Percentiles rank a stretch among this genome's conserved stretches.
Evolutionary conservation across 352 stramenopile genomes (phyloP).

Genomic region (Globisporangium okanoganense): DNA sequence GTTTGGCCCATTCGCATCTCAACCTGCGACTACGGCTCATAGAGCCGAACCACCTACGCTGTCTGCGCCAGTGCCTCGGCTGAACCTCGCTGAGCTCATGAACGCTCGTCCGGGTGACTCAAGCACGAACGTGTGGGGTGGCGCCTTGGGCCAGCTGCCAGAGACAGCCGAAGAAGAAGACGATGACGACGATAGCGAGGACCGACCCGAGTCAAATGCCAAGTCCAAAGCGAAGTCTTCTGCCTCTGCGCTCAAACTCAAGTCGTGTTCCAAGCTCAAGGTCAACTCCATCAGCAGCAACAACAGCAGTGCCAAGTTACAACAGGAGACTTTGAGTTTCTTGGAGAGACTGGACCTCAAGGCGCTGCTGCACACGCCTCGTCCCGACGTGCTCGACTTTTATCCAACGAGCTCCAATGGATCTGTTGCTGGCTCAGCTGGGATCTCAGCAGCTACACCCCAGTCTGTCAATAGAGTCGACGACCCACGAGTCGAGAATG

Average conservation of each 20-base stretch:
- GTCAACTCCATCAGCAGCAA: slow-evolving; percentile 3
- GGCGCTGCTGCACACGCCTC: slow-evolving; percentile 49
- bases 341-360: slow-evolving; percentile 65
- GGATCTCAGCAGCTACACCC: neutral
- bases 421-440: neutral
- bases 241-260: neutral
- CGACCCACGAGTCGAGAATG: slow-evolving; percentile 5
- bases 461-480: neutral
- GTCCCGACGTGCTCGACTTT: slow-evolving; percentile 49
- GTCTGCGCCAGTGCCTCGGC: slow-evolving; percentile 25
- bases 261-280: neutral
- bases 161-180: slow-evolving; percentile 15
- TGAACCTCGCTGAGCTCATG: slow-evolving; percentile 48
- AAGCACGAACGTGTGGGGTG: slow-evolving; percentile 3
- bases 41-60: slow-evolving; percentile 11
- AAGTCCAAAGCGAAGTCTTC: neutral
- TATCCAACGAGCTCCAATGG: slow-evolving; percentile 19
- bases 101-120: slow-evolving; percentile 24
- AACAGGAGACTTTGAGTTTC: slow-evolving; percentile 49
- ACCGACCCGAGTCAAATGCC: neutral
- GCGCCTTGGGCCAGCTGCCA: slow-evolving; percentile 4
- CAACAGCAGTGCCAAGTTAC: slow-evolving; percentile 16
- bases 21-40: neutral
- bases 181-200: slow-evolving; percentile 15
- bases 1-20: neutral